Conservation (phyloP, 2,329 filamentous ascomycete species). For the Ophiostoma australiae region DNA sequence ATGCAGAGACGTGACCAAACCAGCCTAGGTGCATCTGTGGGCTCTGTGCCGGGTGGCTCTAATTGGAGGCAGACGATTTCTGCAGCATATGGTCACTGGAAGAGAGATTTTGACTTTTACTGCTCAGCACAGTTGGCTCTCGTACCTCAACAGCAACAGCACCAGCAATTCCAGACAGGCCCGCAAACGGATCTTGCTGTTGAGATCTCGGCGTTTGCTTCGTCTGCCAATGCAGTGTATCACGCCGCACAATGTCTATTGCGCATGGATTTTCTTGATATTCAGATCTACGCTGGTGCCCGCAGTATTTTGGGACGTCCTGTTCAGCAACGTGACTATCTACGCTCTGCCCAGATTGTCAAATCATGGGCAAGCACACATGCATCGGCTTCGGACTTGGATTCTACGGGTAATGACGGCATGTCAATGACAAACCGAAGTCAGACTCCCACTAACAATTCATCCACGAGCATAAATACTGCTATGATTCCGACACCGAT, state of each 20-base stretch:
- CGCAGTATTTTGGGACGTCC: slow-evolving; percentile 26
- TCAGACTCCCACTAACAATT: not conserved
- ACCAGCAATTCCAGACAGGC: not conserved
- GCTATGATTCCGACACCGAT: not conserved
- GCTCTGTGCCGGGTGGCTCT: not conserved
- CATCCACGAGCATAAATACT: not conserved
- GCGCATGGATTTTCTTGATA: slow-evolving; percentile 25
- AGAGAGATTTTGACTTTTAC: slow-evolving; percentile 24
- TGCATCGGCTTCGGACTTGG: not conserved
- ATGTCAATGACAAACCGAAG: not conserved
- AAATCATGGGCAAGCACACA: slow-evolving; percentile 22
- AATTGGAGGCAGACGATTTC: slow-evolving; percentile 22
- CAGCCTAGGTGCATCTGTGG: slow-evolving; percentile 17
- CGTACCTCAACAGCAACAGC: not conserved
- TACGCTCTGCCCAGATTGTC: slow-evolving; percentile 25
- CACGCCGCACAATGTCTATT: slow-evolving; percentile 24
- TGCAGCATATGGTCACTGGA: slow-evolving; percentile 23
- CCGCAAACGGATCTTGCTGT: not conserved
- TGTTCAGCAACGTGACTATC: slow-evolving; percentile 25
- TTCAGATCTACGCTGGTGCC: slow-evolving; percentile 28
- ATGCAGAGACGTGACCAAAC: slow-evolving; percentile 29
- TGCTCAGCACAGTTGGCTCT: not conserved
- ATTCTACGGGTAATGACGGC: not conserved
- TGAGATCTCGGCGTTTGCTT: slow-evolving; percentile 20
- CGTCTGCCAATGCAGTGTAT: slow-evolving; percentile 24